These are phyloP conservation scores for Penicillium sp. DNA, from an alignment of 2,329 filamentous ascomycete genomes.

Conservation along the genomic window DNA sequence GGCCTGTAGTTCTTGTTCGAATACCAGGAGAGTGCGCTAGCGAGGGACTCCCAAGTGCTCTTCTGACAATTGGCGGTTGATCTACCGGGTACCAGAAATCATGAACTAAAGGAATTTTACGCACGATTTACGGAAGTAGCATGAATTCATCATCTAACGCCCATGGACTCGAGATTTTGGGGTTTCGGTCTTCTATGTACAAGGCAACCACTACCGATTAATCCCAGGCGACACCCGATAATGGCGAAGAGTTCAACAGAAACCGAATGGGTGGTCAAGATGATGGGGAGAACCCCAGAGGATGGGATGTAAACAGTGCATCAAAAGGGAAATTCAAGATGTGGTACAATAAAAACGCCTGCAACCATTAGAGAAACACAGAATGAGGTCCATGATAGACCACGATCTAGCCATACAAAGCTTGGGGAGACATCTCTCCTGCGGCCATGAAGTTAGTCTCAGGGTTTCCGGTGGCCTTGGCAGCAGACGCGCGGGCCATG, in stretches of 20 bases:
- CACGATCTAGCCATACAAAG: conserved; percentile 36
- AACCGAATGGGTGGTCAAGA: conserved; percentile 23
- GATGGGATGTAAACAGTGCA: conserved; percentile 23
- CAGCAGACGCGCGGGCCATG: conserved; percentile 94
- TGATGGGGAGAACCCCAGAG: conserved; percentile 25
- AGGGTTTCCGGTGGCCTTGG: conserved; percentile 77
- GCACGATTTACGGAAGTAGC: neutral
- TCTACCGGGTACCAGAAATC: too few species aligned
- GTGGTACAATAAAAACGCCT: conserved; percentile 39
- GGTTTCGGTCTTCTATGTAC: conserved; percentile 37
- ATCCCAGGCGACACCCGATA: conserved; percentile 23
- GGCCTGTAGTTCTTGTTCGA: too few species aligned
- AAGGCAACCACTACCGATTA: conserved; percentile 30
- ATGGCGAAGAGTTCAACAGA: conserved; percentile 25
- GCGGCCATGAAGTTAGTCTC: conserved; percentile 76
- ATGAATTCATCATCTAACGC: conserved; percentile 11
- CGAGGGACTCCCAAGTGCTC: too few species aligned
- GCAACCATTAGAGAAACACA: conserved; percentile 32
- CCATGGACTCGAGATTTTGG: conserved; percentile 25
- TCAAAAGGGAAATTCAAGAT: conserved; percentile 29
- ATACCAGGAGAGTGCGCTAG: too few species aligned
- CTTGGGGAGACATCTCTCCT: conserved; percentile 50
- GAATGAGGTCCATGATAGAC: conserved; percentile 21
- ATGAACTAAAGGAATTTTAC: neutral
- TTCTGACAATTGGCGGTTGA: too few species aligned